Percentiles rank a stretch among this genome's conserved stretches.
These are phyloP conservation scores for Marasmius tenuissimus DNA, from an alignment of 1,284 basidiomycete species.

Conservation along the genomic window DNA sequence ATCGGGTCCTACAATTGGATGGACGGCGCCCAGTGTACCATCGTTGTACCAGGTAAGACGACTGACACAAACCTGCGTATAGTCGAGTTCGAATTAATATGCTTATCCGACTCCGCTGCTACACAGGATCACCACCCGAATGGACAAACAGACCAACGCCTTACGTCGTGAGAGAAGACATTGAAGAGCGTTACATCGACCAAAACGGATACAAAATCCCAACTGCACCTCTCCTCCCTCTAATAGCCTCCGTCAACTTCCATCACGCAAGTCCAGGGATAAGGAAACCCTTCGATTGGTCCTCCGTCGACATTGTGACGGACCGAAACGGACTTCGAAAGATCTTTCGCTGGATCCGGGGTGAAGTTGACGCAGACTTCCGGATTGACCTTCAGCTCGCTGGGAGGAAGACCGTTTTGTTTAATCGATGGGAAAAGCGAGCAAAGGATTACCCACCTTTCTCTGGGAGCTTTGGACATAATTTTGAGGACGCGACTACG, in stretches of 20 bases:
- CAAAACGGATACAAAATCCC: slow-evolving; percentile 50
- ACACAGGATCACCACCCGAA: slow-evolving; percentile 47
- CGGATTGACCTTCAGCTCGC: slow-evolving; percentile 58
- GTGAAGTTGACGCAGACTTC: slow-evolving; percentile 38
- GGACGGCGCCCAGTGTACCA: not conserved
- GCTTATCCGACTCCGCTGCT: not conserved
- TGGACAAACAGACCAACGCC: slow-evolving; percentile 48
- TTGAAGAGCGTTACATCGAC: slow-evolving; percentile 41
- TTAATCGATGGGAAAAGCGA: slow-evolving; percentile 49
- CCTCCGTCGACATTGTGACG: slow-evolving; percentile 51
- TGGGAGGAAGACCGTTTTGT: slow-evolving; percentile 49
- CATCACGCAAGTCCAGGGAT: slow-evolving; percentile 27
- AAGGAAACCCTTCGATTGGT: slow-evolving; percentile 43
- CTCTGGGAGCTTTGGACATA: slow-evolving; percentile 41
- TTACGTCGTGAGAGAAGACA: slow-evolving; percentile 47
- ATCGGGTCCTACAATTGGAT: not conserved
- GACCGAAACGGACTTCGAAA: slow-evolving; percentile 60
- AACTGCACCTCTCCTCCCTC: slow-evolving; percentile 41
- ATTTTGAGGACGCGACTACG: slow-evolving; percentile 51
- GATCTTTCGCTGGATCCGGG: slow-evolving; percentile 50
- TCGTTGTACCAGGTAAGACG: not conserved
- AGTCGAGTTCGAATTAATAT: not conserved
- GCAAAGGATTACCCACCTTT: slow-evolving; percentile 27
- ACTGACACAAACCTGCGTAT: not conserved
- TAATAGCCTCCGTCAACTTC: slow-evolving; percentile 51